These are phyloP conservation scores for Plasmodium malariae DNA, from an alignment of 169 alveolate species.

Conservation along the genomic window DNA sequence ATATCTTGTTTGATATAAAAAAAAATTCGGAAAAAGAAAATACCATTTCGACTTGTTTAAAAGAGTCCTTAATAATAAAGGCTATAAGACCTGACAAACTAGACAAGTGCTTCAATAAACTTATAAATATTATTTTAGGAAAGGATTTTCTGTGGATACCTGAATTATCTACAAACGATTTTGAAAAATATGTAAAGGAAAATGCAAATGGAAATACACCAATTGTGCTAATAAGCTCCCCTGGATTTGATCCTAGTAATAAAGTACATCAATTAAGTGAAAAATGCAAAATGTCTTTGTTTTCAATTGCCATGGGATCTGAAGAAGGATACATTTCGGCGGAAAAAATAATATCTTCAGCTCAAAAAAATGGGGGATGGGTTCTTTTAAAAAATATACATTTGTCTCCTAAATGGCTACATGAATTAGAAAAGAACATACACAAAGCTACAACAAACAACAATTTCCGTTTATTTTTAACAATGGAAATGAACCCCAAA, in stretches of 20 bases:
- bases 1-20: background rate
- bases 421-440: constrained; percentile 95
- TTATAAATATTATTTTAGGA: constrained; percentile 92
- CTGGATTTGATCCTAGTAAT: constrained; percentile 98
- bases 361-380: constrained; percentile 97
- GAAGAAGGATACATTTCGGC: constrained; percentile 96
- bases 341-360: constrained; percentile 93
- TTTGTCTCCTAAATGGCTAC: constrained; percentile 96
- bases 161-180: constrained; percentile 89
- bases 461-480: constrained; percentile 95
- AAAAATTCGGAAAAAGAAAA: constrained; percentile 16
- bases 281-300: constrained; percentile 88
- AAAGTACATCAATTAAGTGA: constrained; percentile 93
- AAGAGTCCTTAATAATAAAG: constrained; percentile 85
- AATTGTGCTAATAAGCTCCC: constrained; percentile 94
- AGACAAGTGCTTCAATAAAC: constrained; percentile 84
- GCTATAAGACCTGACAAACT: constrained; percentile 97
- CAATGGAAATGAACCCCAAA: constrained; percentile 96
- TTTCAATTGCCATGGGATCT: constrained; percentile 97
- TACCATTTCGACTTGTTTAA: constrained; percentile 52
- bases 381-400: constrained; percentile 98
- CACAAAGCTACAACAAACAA: constrained; percentile 91
- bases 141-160: constrained; percentile 91
- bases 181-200: constrained; percentile 89
- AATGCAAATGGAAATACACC: constrained; percentile 94